Percentiles rank a stretch among this genome's conserved stretches.
phyloP scores from a whole-genome alignment of 345 rosid species.

The Citrus cavaleriei region DNA sequence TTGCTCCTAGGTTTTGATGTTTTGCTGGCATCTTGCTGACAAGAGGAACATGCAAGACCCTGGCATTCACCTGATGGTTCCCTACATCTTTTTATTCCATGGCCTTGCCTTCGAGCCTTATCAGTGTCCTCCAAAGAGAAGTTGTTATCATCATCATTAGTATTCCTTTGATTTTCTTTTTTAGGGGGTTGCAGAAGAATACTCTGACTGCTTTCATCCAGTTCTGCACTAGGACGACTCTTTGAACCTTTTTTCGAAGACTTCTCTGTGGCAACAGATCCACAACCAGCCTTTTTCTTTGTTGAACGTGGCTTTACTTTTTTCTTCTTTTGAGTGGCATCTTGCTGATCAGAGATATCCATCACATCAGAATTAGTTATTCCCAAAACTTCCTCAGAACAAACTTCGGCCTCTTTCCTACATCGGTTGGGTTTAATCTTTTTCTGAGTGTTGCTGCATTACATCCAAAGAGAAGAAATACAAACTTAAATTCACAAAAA shows the following conservation, averaged over 20 bases:
- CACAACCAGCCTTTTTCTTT: background rate
- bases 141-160: background rate
- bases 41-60: background rate
- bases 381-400: constrained; percentile 11
- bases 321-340: constrained; percentile 4
- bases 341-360: background rate
- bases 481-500: background rate
- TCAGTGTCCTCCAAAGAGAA: background rate
- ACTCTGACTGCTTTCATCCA: constrained; percentile 3
- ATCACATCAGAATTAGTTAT: constrained; percentile 5
- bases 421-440: constrained; percentile 17
- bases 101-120: background rate
- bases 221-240: background rate
- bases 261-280: background rate
- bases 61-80: background rate
- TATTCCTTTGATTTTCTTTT: background rate
- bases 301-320: background rate
- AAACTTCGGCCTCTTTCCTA: constrained; percentile 8
- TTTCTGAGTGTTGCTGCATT: constrained; percentile 22
- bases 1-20: constrained; percentile 1
- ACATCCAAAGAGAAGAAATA: background rate
- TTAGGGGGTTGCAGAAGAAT: constrained; percentile 1
- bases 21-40: background rate
- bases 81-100: constrained; percentile 7
- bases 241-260: background rate